These are phyloP conservation scores for Pseudocercospora pini-densiflorae DNA, from an alignment of 2,329 filamentous ascomycete genomes.

Conservation along the genomic window DNA sequence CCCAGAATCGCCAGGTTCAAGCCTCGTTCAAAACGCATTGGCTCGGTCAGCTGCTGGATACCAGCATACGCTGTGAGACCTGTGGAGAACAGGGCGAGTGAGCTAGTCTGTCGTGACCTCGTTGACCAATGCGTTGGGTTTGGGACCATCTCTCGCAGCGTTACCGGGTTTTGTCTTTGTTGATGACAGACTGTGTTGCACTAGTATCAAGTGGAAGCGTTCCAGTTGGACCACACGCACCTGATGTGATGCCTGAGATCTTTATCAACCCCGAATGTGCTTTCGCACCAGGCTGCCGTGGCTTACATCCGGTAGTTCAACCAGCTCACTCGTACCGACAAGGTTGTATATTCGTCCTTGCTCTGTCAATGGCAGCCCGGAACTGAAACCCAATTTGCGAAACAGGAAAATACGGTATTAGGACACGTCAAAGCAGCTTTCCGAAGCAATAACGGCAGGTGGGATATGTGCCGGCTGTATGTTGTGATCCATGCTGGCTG, in stretches of 20 bases:
- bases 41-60: constrained; percentile 11
- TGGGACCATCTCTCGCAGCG: constrained; percentile 13
- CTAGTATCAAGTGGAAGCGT: constrained; percentile 13
- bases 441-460: constrained; percentile 14
- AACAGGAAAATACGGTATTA: constrained; percentile 11
- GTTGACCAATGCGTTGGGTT: constrained; percentile 14
- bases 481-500: constrained; percentile 16
- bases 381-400: constrained; percentile 7
- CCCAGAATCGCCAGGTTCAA: constrained; percentile 14
- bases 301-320: background rate
- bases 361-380: constrained; percentile 11
- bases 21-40: constrained; percentile 19
- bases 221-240: constrained; percentile 5
- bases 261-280: background rate
- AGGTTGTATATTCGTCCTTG: constrained; percentile 7
- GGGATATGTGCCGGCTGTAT: constrained; percentile 9
- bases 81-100: constrained; percentile 21
- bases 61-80: constrained; percentile 23
- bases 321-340: background rate
- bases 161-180: constrained; percentile 22
- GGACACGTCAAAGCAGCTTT: constrained; percentile 22
- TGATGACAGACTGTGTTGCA: constrained; percentile 16
- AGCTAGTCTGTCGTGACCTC: constrained; percentile 19
- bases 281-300: constrained; percentile 7
- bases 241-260: constrained; percentile 5